Conservation (phyloP, 1,139 yeast species). For the Hemisphaericaspora lyxosophila region DNA sequence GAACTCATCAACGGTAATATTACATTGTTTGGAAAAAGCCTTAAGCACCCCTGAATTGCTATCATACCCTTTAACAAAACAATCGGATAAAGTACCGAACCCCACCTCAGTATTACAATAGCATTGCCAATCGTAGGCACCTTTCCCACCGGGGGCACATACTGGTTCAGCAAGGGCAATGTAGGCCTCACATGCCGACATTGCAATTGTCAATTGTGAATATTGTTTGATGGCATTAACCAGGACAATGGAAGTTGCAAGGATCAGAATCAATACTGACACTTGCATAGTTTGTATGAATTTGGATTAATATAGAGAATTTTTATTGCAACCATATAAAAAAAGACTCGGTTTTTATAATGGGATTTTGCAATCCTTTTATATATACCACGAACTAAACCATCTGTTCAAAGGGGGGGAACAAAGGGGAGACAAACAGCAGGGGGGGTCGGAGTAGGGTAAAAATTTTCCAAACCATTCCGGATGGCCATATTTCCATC, state of each 20-base stretch:
- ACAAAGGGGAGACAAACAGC: too few species aligned
- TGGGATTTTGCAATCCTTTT: too few species aligned
- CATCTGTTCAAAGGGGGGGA: too few species aligned
- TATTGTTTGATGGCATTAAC: conserved; percentile 2
- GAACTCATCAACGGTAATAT: conserved; percentile 9
- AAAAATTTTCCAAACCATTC: too few species aligned
- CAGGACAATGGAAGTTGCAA: conserved; percentile 1
- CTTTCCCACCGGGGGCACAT: conserved; percentile 7
- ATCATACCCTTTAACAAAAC: conserved; percentile 17
- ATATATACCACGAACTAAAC: too few species aligned
- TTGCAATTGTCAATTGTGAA: conserved; percentile 6
- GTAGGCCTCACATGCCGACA: conserved; percentile 11
- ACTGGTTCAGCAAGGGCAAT: conserved; percentile 7
- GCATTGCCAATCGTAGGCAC: conserved; percentile 12
- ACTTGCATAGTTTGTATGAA: background rate
- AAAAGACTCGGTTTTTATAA: too few species aligned
- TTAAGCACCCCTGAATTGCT: conserved; percentile 16
- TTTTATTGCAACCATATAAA: too few species aligned
- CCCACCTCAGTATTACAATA: conserved; percentile 19
- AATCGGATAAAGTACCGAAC: conserved; percentile 21
- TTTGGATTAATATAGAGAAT: too few species aligned
- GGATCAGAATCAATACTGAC: conserved; percentile 1
- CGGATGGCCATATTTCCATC: too few species aligned
- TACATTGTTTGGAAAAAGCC: conserved; percentile 17
- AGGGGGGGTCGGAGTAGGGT: too few species aligned